Evolutionary conservation across 805 yeast species (phyloP).

Genomic region (Ogataea dorogensis): DNA sequence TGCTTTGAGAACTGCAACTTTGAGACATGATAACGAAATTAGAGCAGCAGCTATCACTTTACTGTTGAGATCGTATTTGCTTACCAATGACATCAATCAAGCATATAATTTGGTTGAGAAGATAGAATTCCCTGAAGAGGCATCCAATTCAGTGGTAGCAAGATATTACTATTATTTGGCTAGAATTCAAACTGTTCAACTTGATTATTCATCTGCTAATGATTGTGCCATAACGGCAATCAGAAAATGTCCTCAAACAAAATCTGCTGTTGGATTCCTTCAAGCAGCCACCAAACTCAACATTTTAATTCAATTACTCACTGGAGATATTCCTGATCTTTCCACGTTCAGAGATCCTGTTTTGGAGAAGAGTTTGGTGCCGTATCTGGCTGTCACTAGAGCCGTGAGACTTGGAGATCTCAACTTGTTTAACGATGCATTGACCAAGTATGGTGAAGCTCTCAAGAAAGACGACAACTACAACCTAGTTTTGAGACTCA

Average conservation of each 20-base stretch:
- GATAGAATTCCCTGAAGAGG: conserved; percentile 80
- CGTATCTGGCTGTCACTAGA: conserved; percentile 82
- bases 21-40: conserved; percentile 91
- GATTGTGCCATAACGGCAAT: conserved; percentile 92
- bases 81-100: conserved; percentile 76
- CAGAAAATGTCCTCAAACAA: conserved; percentile 92
- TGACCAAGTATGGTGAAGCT: conserved; percentile 56
- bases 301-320: conserved; percentile 84
- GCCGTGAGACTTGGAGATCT: conserved; percentile 94
- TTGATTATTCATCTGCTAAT: conserved; percentile 86
- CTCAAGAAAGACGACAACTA: conserved; percentile 77
- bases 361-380: conserved; percentile 60
- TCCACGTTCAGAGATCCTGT: conserved; percentile 68
- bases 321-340: conserved; percentile 96
- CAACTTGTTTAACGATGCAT: conserved; percentile 69
- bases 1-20: conserved; percentile 81
- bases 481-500: conserved; percentile 80
- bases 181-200: conserved; percentile 86
- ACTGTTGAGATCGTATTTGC: conserved; percentile 74
- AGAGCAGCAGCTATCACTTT: conserved; percentile 85
- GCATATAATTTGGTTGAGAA: conserved; percentile 90
- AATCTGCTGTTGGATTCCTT: conserved; percentile 78
- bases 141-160: conserved; percentile 79
- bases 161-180: conserved; percentile 90
- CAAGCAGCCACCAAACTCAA: conserved; percentile 87